Evolutionary conservation across 306 rosid species (phyloP).

Genomic region (Prunus mongolica): DNA sequence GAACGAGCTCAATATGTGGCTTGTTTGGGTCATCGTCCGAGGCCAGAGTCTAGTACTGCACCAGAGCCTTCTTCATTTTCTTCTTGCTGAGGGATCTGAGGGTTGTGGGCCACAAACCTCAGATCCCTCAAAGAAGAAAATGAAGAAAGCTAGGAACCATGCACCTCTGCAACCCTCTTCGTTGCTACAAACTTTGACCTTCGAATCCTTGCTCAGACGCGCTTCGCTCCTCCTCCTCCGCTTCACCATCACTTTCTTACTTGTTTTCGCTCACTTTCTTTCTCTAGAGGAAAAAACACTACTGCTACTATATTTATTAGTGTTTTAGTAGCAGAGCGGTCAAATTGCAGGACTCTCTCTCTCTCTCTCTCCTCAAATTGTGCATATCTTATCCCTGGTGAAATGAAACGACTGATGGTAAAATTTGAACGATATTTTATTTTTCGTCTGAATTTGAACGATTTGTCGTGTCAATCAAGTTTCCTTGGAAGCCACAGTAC

Average conservation of each 20-base stretch:
- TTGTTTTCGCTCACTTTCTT: background rate
- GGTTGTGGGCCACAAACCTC: background rate
- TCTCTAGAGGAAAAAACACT: background rate
- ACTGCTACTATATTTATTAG: too few species aligned
- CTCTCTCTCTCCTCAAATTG: too few species aligned
- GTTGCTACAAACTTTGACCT: background rate
- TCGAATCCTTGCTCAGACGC: background rate
- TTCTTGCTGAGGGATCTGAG: background rate
- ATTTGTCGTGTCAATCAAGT: too few species aligned
- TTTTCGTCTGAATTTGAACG: too few species aligned
- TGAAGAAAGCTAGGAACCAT: background rate
- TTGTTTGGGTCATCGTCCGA: background rate
- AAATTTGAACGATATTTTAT: too few species aligned
- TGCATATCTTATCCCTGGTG: too few species aligned
- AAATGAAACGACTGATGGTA: too few species aligned
- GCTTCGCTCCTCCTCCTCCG: background rate
- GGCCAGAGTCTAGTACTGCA: conserved; percentile 2
- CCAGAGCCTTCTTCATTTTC: background rate
- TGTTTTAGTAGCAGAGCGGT: too few species aligned
- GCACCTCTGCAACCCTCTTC: background rate
- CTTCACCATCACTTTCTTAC: background rate
- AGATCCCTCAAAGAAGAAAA: too few species aligned
- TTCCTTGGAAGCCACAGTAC: too few species aligned
- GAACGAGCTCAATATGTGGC: background rate
- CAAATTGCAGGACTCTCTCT: too few species aligned